Conservation (phyloP, 2,329 filamentous ascomycete genomes). For the Trichoderma pleuroti region DNA sequence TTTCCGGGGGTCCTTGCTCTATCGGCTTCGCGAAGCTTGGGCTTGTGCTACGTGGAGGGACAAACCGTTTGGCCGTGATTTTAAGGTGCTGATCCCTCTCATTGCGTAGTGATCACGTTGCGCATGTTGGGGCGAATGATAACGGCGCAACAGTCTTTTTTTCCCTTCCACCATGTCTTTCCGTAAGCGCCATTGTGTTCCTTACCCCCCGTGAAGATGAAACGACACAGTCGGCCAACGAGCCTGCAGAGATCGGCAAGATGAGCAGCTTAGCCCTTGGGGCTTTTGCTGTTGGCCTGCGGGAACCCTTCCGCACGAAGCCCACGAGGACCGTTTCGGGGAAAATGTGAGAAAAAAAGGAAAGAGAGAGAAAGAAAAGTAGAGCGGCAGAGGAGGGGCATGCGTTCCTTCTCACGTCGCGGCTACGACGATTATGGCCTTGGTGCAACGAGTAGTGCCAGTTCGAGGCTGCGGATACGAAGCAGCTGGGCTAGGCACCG, state of each 20-base stretch:
- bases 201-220: slow-evolving; percentile 13
- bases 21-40: not conserved
- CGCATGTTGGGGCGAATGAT: not conserved
- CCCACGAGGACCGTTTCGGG: not conserved
- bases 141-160: not conserved
- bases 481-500: slow-evolving; percentile 11
- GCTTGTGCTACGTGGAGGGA: not conserved
- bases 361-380: not conserved
- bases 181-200: slow-evolving; percentile 14
- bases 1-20: not conserved
- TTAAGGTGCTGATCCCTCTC: slow-evolving; percentile 17
- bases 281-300: not conserved
- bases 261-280: not conserved
- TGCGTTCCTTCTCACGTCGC: not conserved
- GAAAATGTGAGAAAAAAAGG: not conserved
- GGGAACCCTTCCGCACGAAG: not conserved
- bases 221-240: slow-evolving; percentile 15
- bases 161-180: not conserved
- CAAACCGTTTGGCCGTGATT: slow-evolving; percentile 10
- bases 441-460: slow-evolving; percentile 1
- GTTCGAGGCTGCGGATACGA: slow-evolving; percentile 8
- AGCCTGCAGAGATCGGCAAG: slow-evolving; percentile 14
- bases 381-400: not conserved
- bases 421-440: not conserved
- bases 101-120: slow-evolving; percentile 16